Conservation (phyloP, 2,329 filamentous ascomycete genomes). For the Alternaria atra region DNA sequence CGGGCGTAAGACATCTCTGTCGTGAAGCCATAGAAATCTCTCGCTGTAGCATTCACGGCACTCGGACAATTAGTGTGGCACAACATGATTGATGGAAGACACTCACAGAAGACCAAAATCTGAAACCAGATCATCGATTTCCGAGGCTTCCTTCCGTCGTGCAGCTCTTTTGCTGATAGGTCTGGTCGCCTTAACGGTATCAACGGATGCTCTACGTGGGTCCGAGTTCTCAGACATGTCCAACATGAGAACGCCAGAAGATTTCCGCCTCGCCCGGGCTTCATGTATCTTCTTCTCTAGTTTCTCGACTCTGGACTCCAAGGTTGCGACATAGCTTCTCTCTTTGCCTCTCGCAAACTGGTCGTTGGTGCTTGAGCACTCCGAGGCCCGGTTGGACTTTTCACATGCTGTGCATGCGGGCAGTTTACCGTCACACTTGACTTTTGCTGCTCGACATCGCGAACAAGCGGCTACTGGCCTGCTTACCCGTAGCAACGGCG, state of each 20-base stretch:
- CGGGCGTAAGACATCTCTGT: slow-evolving; percentile 92
- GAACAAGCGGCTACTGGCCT: slow-evolving; percentile 82
- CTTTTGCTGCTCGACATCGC: slow-evolving; percentile 87
- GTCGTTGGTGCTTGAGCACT: slow-evolving; percentile 94
- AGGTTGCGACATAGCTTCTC: slow-evolving; percentile 91
- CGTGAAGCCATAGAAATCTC: slow-evolving; percentile 90
- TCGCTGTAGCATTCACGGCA: slow-evolving; percentile 91
- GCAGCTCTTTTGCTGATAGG: slow-evolving; percentile 53
- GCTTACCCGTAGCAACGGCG: slow-evolving; percentile 75
- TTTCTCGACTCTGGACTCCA: slow-evolving; percentile 91
- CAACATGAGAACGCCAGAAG: slow-evolving; percentile 74
- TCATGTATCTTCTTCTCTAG: slow-evolving; percentile 77
- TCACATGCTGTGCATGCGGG: slow-evolving; percentile 96
- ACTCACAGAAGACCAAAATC: slow-evolving; percentile 90
- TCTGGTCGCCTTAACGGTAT: slow-evolving; percentile 44
- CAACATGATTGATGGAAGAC: not conserved
- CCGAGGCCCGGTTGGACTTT: slow-evolving; percentile 82
- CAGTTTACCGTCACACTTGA: slow-evolving; percentile 97
- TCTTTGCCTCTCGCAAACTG: slow-evolving; percentile 97
- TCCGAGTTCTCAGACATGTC: slow-evolving; percentile 62
- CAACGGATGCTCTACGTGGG: slow-evolving; percentile 59
- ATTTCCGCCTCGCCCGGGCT: slow-evolving; percentile 73
- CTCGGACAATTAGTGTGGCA: slow-evolving; percentile 55
- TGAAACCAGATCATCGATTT: slow-evolving; percentile 90
- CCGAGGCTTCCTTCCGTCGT: slow-evolving; percentile 74